phyloP scores from a whole-genome alignment of 176 grass and related monocot genomes.

The Carex myosuroides region DNA sequence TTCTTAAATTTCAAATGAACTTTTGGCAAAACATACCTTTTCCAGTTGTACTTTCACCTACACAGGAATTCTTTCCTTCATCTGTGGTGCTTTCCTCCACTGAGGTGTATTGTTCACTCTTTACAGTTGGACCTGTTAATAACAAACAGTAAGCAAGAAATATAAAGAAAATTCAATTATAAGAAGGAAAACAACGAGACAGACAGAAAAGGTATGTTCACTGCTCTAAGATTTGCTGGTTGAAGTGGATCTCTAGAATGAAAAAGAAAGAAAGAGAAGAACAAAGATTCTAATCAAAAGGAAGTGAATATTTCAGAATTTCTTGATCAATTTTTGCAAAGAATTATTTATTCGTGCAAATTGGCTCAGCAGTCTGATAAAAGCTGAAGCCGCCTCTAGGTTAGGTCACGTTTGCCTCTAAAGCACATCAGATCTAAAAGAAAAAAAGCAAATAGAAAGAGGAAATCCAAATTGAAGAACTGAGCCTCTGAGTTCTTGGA shows the following conservation, averaged over 20 bases:
- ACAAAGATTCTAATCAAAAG: background rate
- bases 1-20: background rate
- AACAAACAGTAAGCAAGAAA: constrained; percentile 8
- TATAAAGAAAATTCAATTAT: background rate
- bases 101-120: background rate
- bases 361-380: background rate
- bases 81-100: background rate
- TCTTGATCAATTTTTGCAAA: background rate
- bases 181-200: background rate
- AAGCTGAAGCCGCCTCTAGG: background rate
- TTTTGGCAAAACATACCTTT: background rate
- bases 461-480: background rate
- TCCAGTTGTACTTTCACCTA: background rate
- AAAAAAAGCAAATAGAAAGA: background rate
- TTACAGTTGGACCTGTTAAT: background rate
- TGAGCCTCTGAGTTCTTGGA: background rate
- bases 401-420: background rate
- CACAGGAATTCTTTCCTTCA: background rate
- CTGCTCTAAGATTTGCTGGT: background rate
- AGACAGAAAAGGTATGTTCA: background rate
- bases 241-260: background rate
- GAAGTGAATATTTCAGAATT: background rate
- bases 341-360: background rate
- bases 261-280: background rate
- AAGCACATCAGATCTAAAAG: constrained; percentile 3